Percentiles rank a stretch among this genome's conserved stretches.
phyloP scores from a whole-genome alignment of 768 basidiomycete genomes.

The Lentinula aciculospora region DNA sequence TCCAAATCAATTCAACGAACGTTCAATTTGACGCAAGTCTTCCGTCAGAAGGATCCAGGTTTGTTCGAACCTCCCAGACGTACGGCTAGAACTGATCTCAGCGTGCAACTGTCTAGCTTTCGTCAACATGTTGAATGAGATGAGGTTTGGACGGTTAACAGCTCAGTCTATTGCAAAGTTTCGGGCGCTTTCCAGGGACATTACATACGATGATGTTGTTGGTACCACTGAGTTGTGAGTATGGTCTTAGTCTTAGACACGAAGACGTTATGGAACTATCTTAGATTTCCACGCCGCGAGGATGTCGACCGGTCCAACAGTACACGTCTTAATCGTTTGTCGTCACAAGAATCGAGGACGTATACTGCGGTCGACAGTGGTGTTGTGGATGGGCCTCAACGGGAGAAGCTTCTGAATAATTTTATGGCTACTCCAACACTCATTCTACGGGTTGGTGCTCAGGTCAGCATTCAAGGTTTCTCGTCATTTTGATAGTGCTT shows the following conservation, averaged over 20 bases:
- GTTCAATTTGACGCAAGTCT: conserved; percentile 93
- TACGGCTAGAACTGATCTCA: not conserved
- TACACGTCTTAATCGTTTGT: conserved; percentile 58
- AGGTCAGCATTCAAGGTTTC: conserved; percentile 31
- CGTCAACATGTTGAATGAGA: conserved; percentile 95
- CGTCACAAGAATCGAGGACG: conserved; percentile 37
- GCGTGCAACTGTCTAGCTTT: conserved; percentile 50
- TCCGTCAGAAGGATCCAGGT: conserved; percentile 92
- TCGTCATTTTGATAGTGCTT: not conserved
- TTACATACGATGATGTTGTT: conserved; percentile 74
- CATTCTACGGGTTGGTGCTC: conserved; percentile 71
- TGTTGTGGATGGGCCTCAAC: conserved; percentile 46
- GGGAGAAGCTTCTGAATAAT: conserved; percentile 78
- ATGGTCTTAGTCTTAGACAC: not conserved
- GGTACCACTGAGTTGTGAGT: conserved; percentile 87
- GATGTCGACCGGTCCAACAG: conserved; percentile 87
- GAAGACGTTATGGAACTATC: not conserved
- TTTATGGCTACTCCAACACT: conserved; percentile 82
- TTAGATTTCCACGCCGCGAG: conserved; percentile 85
- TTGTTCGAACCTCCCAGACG: conserved; percentile 16
- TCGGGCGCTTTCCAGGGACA: conserved; percentile 59
- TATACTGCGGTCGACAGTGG: conserved; percentile 68
- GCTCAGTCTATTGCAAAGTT: conserved; percentile 65
- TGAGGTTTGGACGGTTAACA: conserved; percentile 83
- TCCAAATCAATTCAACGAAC: conserved; percentile 65